Percentiles rank a stretch among this genome's conserved stretches.
Evolutionary conservation across 495 filamentous ascomycete species (phyloP).

Genomic region (Aspergillus incahuasiensis): DNA sequence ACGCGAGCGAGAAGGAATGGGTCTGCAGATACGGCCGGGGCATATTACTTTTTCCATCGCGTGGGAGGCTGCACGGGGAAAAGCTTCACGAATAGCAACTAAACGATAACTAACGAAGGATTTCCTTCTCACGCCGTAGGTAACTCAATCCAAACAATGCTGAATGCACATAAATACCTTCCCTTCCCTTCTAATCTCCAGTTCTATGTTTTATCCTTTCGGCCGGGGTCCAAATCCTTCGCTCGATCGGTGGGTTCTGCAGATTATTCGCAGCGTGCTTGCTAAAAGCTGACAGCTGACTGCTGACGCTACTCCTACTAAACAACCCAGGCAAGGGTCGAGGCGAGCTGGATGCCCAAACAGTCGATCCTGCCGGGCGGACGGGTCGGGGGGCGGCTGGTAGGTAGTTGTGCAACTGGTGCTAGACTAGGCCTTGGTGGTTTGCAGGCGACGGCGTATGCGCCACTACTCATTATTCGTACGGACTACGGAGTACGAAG

Average conservation of each 20-base stretch:
- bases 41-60: neutral
- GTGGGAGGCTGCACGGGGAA: neutral
- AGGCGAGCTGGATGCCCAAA: neutral
- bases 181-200: neutral
- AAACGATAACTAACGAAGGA: neutral
- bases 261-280: neutral
- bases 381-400: neutral
- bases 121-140: neutral
- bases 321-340: neutral
- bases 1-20: conserved; percentile 1
- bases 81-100: neutral
- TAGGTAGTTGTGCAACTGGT: no score
- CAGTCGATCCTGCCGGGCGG: neutral
- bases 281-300: neutral
- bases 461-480: no score
- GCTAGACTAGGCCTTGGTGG: no score
- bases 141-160: no score
- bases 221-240: conserved; percentile 8
- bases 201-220: neutral
- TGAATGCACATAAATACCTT: no score
- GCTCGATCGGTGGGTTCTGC: conserved; percentile 9
- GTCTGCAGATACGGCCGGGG: neutral
- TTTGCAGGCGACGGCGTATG: no score
- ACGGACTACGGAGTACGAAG: no score
- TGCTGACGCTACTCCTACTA: neutral